Evolutionary conservation across 768 basidiomycete species (phyloP), one percentile per base, ranked within the genome.

Genomic region (Boletus rex-veris): DNA sequence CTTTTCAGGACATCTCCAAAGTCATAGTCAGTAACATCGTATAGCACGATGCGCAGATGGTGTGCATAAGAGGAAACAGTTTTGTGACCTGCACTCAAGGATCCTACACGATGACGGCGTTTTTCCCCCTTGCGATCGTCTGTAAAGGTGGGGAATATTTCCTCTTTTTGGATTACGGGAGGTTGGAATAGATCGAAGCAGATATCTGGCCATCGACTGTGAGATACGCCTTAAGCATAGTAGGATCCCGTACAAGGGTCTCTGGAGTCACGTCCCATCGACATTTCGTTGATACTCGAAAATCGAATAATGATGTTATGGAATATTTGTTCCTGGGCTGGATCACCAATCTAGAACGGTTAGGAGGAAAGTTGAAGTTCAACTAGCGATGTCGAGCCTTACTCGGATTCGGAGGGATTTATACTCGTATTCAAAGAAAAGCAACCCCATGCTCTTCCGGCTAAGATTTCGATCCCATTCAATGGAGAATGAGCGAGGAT

Each of bases 181-280:
- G 90, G 89, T 0, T 79, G 82, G 21, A 80, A 61, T 7, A 83
- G 75, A 58, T 88, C 85, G 52, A 90, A 88, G 63, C 84, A 83
- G 26, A 88, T 71, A 67, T 83, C 88, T 89, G 50, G 6, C n/a
- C 19, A 28, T 38, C 19, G 10, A 44, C 44, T 4, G 37, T 60
- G 63, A 53, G 58, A 54, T 11, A 52, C 11, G 66, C 6, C 9
- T 48, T 48, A 36, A 43, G 18, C 33, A 15, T 30, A 43, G 37
- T 45, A 41, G 7, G 14, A 41, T 21, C 43, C 61, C 80, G 52
- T 61, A 88, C 88, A 90, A 38, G 85, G 85, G 42, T 81, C 76
- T 16, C 81, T 80, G 54, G 63, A 71, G 30, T 88, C 86, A 43
- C 77, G 74, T 7, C 86, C 88, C 31, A 81, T 73, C 2, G 76